Evolutionary conservation across 164 flowering plant genomes (phyloP), one percentile per base, ranked within the genome.

Genomic region (Berberis thunbergii): DNA sequence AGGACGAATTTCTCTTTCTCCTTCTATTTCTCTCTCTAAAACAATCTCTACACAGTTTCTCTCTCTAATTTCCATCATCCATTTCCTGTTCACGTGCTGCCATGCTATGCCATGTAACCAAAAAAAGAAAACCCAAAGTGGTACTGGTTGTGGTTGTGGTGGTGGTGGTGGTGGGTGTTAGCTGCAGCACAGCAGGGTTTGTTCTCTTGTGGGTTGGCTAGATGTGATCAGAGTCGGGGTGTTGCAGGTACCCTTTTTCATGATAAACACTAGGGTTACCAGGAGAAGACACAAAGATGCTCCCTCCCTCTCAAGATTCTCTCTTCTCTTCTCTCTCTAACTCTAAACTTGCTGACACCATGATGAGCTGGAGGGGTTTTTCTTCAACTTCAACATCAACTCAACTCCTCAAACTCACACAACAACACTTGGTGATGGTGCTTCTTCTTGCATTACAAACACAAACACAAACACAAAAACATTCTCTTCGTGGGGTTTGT

Each of bases 161-260:
- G 26, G 26, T 26, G 26, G 26, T 26, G 26, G 26, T 26, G 26
- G 26, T 26, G 26, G 26, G 26, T 26, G 26, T 26, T 26, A 26
- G 26, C 26, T 26, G 67, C 55, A 60, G 67, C 55, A 62, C 62
- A 44, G 65, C 42, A 63, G 39, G 76, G 66, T 81, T 81, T 81
- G 87, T 79, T 81, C 72, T 74, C 77, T 74, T 83, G 52, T 81
- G 84, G 60, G 68, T 82, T 80, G 83, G 85, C 78, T 73, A 63
- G 63, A 68, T 72, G 73, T 72, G 72, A 63, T 55, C 76, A 64
- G 70, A 50, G 68, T n/a, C 41, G 60, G 44, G 42, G 46, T 64
- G 50, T 77, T 70, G 67, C 77, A 72, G 74, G 60, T 71, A 40
- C 72, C 74, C 72, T 67, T 77, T 76, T 62, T 57, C 57, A 68